phyloP scores from a whole-genome alignment of 1,139 yeast genomes.

The Meyerozyma sp. region DNA sequence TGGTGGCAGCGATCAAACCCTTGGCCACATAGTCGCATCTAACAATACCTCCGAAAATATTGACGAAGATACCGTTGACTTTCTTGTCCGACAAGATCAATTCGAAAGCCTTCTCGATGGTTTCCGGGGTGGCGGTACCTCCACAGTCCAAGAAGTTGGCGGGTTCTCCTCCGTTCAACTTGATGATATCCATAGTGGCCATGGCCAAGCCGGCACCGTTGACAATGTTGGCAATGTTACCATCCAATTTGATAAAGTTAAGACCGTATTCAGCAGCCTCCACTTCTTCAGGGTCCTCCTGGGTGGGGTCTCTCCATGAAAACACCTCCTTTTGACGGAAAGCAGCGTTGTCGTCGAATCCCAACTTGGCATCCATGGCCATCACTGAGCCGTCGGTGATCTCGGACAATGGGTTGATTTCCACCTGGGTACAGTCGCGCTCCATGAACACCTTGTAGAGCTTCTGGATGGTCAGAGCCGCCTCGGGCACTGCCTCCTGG shows the following conservation, averaged over 20 bases:
- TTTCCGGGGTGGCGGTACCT: slow-evolving; percentile 99
- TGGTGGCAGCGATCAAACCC: slow-evolving; percentile 49
- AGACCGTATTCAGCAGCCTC: slow-evolving; percentile 86
- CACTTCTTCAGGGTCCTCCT: slow-evolving; percentile 97
- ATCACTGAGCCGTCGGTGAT: slow-evolving; percentile 84
- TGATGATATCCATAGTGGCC: slow-evolving; percentile 99
- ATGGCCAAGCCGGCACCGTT: slow-evolving; percentile 99
- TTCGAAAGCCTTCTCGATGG: slow-evolving; percentile 95
- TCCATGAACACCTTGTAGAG: slow-evolving; percentile 84
- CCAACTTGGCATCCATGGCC: slow-evolving; percentile 99
- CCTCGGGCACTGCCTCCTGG: slow-evolving; percentile 72
- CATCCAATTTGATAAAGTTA: slow-evolving; percentile 96
- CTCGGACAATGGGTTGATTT: slow-evolving; percentile 96
- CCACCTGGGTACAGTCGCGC: slow-evolving; percentile 96
- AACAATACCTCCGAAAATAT: slow-evolving; percentile 98
- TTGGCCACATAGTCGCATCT: slow-evolving; percentile 98
- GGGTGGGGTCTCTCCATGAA: slow-evolving; percentile 90
- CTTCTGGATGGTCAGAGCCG: slow-evolving; percentile 81
- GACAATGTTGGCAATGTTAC: slow-evolving; percentile 97
- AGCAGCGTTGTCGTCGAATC: slow-evolving; percentile 93
- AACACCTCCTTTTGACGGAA: slow-evolving; percentile 94
- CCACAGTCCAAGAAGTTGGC: slow-evolving; percentile 99
- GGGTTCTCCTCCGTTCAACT: slow-evolving; percentile 97
- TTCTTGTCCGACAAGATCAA: slow-evolving; percentile 84
- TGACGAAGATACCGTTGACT: slow-evolving; percentile 94